These are phyloP conservation scores for Sanghuangporus sanghuang DNA, from an alignment of 1,284 basidiomycete species.

Conservation along the genomic window DNA sequence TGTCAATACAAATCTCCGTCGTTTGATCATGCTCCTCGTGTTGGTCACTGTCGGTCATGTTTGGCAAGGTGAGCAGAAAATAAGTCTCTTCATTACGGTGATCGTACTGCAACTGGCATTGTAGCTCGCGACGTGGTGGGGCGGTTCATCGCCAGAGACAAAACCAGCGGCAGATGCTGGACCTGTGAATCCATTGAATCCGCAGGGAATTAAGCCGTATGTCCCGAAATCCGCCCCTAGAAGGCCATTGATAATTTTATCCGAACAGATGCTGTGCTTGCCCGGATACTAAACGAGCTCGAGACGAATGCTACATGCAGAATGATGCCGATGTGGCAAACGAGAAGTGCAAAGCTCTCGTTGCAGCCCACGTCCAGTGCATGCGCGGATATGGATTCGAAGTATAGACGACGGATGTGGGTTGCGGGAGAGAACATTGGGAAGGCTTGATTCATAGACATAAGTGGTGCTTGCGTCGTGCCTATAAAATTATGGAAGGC, in stretches of 20 bases:
- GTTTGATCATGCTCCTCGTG: not conserved
- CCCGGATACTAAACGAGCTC: conserved; percentile 84
- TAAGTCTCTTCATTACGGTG: not conserved
- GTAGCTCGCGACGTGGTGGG: conserved; percentile 4
- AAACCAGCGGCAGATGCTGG: not conserved
- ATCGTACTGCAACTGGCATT: not conserved
- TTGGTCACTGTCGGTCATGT: not conserved
- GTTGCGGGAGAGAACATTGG: not conserved
- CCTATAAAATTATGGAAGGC: no score
- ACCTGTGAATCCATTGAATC: conserved; percentile 72
- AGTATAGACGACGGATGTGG: conserved; percentile 28
- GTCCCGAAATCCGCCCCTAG: conserved; percentile 27
- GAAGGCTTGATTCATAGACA: no score
- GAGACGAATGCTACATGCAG: conserved; percentile 92
- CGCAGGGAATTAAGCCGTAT: conserved; percentile 87
- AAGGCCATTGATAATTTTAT: not conserved
- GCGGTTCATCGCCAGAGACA: not conserved
- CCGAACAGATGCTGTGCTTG: conserved; percentile 84
- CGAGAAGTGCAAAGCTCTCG: conserved; percentile 75
- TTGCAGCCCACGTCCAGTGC: conserved; percentile 81
- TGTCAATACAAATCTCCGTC: not conserved
- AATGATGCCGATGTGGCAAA: conserved; percentile 64
- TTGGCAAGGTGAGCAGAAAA: not conserved
- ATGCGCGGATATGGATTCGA: conserved; percentile 90
- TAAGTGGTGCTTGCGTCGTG: no score